Conservation (phyloP, 441 rosid species). For the Lepidium campestre region DNA sequence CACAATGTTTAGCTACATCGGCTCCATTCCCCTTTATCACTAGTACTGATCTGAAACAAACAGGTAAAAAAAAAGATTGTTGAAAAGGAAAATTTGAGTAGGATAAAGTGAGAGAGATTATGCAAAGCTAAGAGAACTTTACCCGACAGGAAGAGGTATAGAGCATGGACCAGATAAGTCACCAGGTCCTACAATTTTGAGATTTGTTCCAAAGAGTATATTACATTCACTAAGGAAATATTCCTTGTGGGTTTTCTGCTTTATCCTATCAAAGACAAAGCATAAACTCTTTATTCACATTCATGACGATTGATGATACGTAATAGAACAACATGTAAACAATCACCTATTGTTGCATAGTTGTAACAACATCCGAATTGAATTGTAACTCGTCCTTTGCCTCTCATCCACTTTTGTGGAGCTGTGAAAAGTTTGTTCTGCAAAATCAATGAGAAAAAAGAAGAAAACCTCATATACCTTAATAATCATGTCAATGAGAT, state of each 20-base stretch:
- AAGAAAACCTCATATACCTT: too few species aligned
- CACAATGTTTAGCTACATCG: conserved; percentile 65
- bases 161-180: conserved; percentile 52
- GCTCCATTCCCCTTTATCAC: conserved; percentile 64
- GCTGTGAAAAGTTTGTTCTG: too few species aligned
- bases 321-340: background rate
- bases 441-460: too few species aligned
- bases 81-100: too few species aligned
- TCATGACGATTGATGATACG: background rate
- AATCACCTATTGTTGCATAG: conserved; percentile 57
- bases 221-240: conserved; percentile 46
- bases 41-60: conserved; percentile 64
- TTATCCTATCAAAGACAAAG: conserved; percentile 36
- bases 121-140: background rate
- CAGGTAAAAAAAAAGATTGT: too few species aligned
- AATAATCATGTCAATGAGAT: too few species aligned
- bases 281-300: background rate
- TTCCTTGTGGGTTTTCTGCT: conserved; percentile 56
- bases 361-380: conserved; percentile 98
- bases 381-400: conserved; percentile 86
- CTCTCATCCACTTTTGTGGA: conserved; percentile 91
- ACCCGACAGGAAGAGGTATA: conserved; percentile 59
- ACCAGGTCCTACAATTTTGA: conserved; percentile 43
- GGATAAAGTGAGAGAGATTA: background rate
- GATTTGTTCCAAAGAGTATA: conserved; percentile 52